A percentile compares a stretch with the other conserved stretches of the same genome.
phyloP scores from a whole-genome alignment of 2,329 filamentous ascomycete species.

The Neonectria magnoliae region DNA sequence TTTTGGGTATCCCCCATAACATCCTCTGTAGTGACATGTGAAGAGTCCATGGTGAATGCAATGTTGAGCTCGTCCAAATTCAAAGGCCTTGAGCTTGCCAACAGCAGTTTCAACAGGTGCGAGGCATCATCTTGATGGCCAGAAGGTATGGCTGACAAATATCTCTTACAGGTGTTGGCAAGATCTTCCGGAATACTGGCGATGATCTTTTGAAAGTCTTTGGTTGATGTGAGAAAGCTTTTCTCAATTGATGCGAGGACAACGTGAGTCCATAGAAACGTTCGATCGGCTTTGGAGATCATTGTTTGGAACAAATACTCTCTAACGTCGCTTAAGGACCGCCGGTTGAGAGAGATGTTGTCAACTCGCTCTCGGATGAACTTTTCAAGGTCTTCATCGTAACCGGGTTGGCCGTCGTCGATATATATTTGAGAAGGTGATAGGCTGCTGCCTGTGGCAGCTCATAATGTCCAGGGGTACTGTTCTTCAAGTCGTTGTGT shows the following conservation, averaged over 20 bases:
- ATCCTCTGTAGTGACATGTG: conserved; percentile 37
- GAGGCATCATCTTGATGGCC: conserved; percentile 39
- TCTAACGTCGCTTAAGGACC: conserved; percentile 38
- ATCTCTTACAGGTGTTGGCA: conserved; percentile 44
- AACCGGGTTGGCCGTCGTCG: conserved; percentile 34
- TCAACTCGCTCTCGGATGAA: conserved; percentile 47
- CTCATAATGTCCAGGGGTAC: not conserved
- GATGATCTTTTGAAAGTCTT: conserved; percentile 45
- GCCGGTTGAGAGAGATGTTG: conserved; percentile 41
- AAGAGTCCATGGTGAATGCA: conserved; percentile 42
- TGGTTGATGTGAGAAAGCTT: conserved; percentile 34
- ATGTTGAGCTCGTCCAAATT: conserved; percentile 48
- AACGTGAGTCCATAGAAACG: conserved; percentile 52
- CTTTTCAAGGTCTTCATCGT: conserved; percentile 43
- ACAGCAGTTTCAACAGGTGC: conserved; percentile 45
- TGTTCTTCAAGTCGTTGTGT: not conserved
- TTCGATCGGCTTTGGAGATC: conserved; percentile 46
- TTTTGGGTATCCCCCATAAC: conserved; percentile 40
- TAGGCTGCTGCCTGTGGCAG: no score
- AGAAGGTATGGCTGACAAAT: conserved; percentile 41
- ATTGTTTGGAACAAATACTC: conserved; percentile 44
- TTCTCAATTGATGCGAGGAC: conserved; percentile 48
- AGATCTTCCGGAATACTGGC: conserved; percentile 45
- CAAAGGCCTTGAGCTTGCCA: conserved; percentile 48
- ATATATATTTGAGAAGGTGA: conserved; percentile 31